Percentiles rank a stretch among this genome's conserved stretches.
phyloP scores from a whole-genome alignment of 768 basidiomycete species.

The Hericium rajendrae region DNA sequence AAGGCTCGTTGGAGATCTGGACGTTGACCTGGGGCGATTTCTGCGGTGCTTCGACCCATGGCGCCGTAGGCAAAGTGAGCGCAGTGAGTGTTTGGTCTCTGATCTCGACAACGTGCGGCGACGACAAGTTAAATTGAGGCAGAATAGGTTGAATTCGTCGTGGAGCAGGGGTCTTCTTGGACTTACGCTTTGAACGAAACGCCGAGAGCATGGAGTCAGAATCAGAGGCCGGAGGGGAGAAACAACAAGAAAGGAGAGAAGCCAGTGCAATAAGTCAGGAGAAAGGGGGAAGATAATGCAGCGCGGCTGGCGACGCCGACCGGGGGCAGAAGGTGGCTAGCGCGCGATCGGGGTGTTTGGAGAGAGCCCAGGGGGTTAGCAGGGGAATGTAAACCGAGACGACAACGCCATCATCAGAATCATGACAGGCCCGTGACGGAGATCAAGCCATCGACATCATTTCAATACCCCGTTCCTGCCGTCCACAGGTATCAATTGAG shows the following conservation, averaged over 20 bases:
- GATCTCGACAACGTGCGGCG: slow-evolving; percentile 7
- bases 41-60: background rate
- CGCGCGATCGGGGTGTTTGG: background rate
- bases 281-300: background rate
- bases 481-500: too few relatives aligned
- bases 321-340: background rate
- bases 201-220: slow-evolving; percentile 7
- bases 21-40: slow-evolving; percentile 4
- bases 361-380: background rate
- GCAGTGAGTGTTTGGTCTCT: background rate
- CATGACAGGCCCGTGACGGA: background rate
- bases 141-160: background rate
- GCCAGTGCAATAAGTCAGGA: background rate
- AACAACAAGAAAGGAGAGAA: background rate
- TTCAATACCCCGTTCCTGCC: background rate
- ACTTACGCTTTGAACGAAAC: slow-evolving; percentile 12
- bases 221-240: background rate
- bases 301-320: background rate
- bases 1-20: slow-evolving; percentile 4
- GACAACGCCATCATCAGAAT: background rate
- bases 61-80: background rate
- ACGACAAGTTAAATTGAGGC: background rate
- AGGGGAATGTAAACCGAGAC: background rate
- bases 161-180: slow-evolving; percentile 8
- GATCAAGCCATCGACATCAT: background rate